Evolutionary conservation across 2,329 filamentous ascomycete genomes (phyloP).

Genomic region (Dothideomycetidae sp.): DNA sequence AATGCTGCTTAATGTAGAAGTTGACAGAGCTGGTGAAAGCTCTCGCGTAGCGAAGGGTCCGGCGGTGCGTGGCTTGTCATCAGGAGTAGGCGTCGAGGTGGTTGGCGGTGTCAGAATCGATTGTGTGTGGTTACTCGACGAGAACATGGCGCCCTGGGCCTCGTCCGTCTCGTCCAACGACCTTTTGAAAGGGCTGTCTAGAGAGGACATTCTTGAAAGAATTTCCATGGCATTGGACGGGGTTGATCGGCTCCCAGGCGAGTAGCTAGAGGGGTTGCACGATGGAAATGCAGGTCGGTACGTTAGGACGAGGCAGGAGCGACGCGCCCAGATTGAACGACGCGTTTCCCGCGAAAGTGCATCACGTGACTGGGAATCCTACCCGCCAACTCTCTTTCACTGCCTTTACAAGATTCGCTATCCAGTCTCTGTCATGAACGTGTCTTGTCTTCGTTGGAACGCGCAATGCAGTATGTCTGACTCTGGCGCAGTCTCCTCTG

Average conservation of each 20-base stretch:
- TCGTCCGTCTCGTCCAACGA: neutral
- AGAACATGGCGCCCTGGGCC: neutral
- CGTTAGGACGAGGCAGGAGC: neutral
- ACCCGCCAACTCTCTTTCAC: too few relatives aligned
- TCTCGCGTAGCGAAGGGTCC: conserved; percentile 10
- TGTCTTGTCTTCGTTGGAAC: too few relatives aligned
- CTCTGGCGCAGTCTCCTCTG: too few relatives aligned
- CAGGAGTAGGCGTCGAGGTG: conserved; percentile 8
- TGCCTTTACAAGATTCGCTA: too few relatives aligned
- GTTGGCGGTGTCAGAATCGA: conserved; percentile 11
- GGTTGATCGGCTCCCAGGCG: too few relatives aligned
- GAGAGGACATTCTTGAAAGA: neutral
- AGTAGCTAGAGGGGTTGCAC: too few relatives aligned
- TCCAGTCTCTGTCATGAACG: too few relatives aligned
- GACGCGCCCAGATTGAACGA: neutral
- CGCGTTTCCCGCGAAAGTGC: too few relatives aligned
- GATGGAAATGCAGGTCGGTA: too few relatives aligned
- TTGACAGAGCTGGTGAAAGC: conserved; percentile 21
- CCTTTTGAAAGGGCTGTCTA: conserved; percentile 3
- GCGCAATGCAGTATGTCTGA: too few relatives aligned
- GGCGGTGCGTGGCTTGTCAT: conserved; percentile 1
- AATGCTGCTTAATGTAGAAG: conserved; percentile 21
- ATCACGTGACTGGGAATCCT: too few relatives aligned
- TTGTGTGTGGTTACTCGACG: neutral
- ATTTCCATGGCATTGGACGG: conserved; percentile 1